Conservation (phyloP, 2,329 filamentous ascomycete species). For the Exophiala oligosperma region DNA sequence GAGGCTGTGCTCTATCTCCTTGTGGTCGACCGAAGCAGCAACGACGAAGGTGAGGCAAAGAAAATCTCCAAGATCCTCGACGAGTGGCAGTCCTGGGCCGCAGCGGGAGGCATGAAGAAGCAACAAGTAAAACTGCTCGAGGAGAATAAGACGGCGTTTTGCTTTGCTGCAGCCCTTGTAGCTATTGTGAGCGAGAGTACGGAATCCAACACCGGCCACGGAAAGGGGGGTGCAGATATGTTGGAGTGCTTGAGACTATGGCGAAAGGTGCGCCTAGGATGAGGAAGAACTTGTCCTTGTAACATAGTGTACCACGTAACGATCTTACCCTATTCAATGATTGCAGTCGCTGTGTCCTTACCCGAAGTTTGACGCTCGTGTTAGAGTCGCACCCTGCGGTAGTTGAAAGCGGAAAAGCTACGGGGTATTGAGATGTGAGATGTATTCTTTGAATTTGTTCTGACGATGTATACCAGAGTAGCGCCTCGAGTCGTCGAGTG, state of each 20-base stretch:
- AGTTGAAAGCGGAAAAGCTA: too few species aligned
- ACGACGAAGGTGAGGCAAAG: conserved; percentile 21
- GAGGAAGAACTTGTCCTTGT: too few species aligned
- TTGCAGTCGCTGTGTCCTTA: too few species aligned
- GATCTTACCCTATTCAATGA: too few species aligned
- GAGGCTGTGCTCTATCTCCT: conserved; percentile 33
- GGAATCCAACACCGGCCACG: conserved; percentile 12
- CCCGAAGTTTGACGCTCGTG: too few species aligned
- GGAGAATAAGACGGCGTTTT: conserved; percentile 30
- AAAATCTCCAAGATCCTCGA: conserved; percentile 30
- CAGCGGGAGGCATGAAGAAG: conserved; percentile 31
- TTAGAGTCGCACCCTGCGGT: too few species aligned
- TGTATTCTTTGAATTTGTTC: too few species aligned
- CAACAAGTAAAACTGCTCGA: conserved; percentile 29
- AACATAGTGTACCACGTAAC: too few species aligned
- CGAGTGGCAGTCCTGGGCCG: conserved; percentile 32
- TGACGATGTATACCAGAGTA: too few species aligned
- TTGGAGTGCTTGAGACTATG: conserved; percentile 33
- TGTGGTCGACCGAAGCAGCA: conserved; percentile 26
- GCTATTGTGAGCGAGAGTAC: conserved; percentile 27
- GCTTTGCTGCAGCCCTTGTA: conserved; percentile 31
- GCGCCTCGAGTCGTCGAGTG: too few species aligned
- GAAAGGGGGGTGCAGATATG: conserved; percentile 32
- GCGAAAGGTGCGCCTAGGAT: conserved; percentile 34
- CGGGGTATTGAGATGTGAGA: too few species aligned